Percentiles rank a stretch among this genome's conserved stretches.
phyloP scores from a whole-genome alignment of 306 rosid species.

The Mucuna pruriens region DNA sequence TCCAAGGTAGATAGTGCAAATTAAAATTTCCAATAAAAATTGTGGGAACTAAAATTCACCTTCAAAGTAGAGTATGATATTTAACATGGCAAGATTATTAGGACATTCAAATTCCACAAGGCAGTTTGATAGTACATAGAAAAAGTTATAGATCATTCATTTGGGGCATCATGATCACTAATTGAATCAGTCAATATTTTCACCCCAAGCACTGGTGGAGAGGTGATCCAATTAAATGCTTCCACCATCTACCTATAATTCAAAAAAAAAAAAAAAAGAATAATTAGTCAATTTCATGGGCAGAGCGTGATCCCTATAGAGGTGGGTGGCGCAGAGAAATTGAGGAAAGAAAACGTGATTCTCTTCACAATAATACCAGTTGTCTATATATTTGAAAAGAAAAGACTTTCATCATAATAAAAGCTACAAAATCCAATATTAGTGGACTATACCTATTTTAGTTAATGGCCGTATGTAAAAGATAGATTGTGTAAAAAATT shows the following conservation, averaged over 20 bases:
- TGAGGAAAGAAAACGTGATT: background rate
- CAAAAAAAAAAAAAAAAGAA: background rate
- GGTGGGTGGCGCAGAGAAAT: conserved; percentile 24
- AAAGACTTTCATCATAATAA: background rate
- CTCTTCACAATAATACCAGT: conserved; percentile 5
- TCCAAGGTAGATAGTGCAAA: conserved; percentile 19
- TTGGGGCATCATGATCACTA: conserved; percentile 9
- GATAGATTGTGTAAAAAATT: too few relatives aligned
- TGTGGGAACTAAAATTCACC: background rate
- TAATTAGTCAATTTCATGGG: conserved; percentile 25
- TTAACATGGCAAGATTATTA: conserved; percentile 1
- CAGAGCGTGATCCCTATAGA: background rate
- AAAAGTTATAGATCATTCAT: conserved; percentile 10
- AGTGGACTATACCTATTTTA: background rate
- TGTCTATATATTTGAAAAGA: background rate
- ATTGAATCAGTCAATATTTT: conserved; percentile 28
- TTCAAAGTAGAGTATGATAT: conserved; percentile 32
- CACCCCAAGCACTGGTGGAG: background rate
- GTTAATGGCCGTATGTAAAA: background rate
- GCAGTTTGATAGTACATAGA: conserved; percentile 28
- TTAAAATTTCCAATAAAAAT: conserved; percentile 29
- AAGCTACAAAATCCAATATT: background rate
- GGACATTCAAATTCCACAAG: conserved; percentile 36
- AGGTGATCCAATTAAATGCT: conserved; percentile 31
- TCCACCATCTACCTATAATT: conserved; percentile 14